A percentile compares a stretch with the other conserved stretches of the same genome.
phyloP scores from a whole-genome alignment of 768 basidiomycete species.

The Mycena leptocephala region DNA sequence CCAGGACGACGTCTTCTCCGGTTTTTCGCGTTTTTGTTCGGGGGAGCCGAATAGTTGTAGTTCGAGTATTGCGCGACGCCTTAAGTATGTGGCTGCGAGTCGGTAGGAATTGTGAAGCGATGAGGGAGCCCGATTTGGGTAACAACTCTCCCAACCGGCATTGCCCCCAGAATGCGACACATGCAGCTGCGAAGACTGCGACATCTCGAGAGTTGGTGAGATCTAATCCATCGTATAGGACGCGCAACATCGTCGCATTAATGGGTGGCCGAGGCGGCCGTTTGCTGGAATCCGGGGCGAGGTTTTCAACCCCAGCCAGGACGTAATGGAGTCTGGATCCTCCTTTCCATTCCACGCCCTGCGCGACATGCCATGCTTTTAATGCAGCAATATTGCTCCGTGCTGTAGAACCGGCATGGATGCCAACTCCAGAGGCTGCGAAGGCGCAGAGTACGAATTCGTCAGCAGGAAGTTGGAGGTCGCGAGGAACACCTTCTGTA shows the following conservation, averaged over 20 bases:
- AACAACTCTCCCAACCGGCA: not conserved
- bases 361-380: constrained; percentile 5
- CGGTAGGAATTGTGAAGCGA: too few relatives aligned
- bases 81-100: too few relatives aligned
- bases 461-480: not conserved
- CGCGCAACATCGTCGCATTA: not conserved
- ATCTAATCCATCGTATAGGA: not conserved
- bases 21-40: too few relatives aligned
- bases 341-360: not conserved
- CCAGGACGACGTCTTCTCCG: too few relatives aligned
- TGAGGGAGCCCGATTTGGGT: too few relatives aligned
- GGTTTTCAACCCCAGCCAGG: not conserved
- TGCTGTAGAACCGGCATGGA: constrained; percentile 2
- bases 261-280: not conserved
- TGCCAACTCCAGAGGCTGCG: not conserved
- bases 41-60: too few relatives aligned
- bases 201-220: not conserved
- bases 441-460: constrained; percentile 8
- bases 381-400: constrained; percentile 8
- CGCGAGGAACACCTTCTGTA: not conserved
- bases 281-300: not conserved
- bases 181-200: not conserved
- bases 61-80: too few relatives aligned
- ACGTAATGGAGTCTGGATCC: not conserved
- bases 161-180: constrained; percentile 1